Conservation (phyloP, 805 yeast genomes). For the Allodekkera sacchari region DNA sequence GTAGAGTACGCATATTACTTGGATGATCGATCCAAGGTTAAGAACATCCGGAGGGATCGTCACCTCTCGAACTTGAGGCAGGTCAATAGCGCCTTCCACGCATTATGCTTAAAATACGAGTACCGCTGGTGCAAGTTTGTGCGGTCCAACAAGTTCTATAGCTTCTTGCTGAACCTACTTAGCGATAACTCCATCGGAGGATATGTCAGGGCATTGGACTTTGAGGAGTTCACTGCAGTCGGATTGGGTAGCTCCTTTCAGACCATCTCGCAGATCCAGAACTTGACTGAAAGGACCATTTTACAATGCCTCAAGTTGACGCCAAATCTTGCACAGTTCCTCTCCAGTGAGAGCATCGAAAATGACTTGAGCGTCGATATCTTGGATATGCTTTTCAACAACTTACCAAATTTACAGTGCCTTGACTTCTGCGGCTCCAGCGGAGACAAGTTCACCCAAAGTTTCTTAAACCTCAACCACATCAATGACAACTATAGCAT, state of each 20-base stretch:
- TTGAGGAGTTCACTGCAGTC: slow-evolving; percentile 79
- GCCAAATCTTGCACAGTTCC: slow-evolving; percentile 66
- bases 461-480: slow-evolving; percentile 40
- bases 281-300: slow-evolving; percentile 74
- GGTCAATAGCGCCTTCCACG: slow-evolving; percentile 51
- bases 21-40: slow-evolving; percentile 19
- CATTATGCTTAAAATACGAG: slow-evolving; percentile 46
- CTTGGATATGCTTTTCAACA: slow-evolving; percentile 45
- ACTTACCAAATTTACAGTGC: slow-evolving; percentile 48
- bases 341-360: slow-evolving; percentile 80
- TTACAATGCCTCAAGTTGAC: slow-evolving; percentile 51
- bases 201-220: slow-evolving; percentile 71
- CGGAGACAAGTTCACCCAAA: slow-evolving; percentile 49
- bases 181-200: slow-evolving; percentile 41
- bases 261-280: slow-evolving; percentile 87
- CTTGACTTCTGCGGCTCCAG: slow-evolving; percentile 88
- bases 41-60: slow-evolving; percentile 17
- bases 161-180: slow-evolving; percentile 49
- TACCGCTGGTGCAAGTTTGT: slow-evolving; percentile 67
- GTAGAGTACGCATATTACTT: slow-evolving; percentile 22
- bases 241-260: slow-evolving; percentile 84
- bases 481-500: slow-evolving; percentile 16
- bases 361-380: slow-evolving; percentile 64
- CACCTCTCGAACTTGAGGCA: slow-evolving; percentile 25
- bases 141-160: slow-evolving; percentile 73